Conservation (phyloP, 2,329 filamentous ascomycete genomes). For the Trichoderma brevicompactum region DNA sequence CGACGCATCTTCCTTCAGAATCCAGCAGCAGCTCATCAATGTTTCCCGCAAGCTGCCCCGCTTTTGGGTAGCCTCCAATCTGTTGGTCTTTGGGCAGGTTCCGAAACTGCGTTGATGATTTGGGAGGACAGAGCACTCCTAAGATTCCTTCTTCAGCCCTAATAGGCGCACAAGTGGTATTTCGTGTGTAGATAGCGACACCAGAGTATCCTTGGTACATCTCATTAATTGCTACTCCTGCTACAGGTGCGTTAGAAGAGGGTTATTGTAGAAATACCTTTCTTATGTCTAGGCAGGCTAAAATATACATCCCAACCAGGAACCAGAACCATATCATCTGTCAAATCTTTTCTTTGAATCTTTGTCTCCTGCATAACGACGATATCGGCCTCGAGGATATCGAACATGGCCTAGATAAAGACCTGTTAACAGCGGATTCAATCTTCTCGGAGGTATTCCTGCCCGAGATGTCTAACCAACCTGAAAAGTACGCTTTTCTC, state of each 20-base stretch:
- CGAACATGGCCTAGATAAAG: conserved; percentile 75
- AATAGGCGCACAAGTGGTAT: conserved; percentile 80
- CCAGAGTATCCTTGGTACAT: conserved; percentile 76
- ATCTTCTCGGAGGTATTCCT: no score
- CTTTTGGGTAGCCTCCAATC: conserved; percentile 86
- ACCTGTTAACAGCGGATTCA: neutral
- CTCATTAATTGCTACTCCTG: neutral
- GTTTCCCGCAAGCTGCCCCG: conserved; percentile 64
- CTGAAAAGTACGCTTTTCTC: conserved; percentile 70
- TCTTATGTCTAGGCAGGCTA: conserved; percentile 90
- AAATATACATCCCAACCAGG: conserved; percentile 97
- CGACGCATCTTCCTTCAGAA: conserved; percentile 86
- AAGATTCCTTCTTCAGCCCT: conserved; percentile 93
- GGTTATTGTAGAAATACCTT: conserved; percentile 60
- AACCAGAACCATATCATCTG: conserved; percentile 94
- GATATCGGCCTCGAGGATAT: conserved; percentile 88
- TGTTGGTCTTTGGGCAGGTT: conserved; percentile 73
- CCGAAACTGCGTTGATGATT: conserved; percentile 70
- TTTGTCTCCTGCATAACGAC: conserved; percentile 95
- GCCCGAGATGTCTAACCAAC: conserved; percentile 45
- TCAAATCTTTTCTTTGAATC: conserved; percentile 89
- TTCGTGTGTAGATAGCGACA: conserved; percentile 93
- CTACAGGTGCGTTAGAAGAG: neutral
- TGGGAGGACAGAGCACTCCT: conserved; percentile 75
- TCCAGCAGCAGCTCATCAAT: conserved; percentile 77